Evolutionary conservation across 371 early-diverging fungal genomes (phyloP).

Genomic region (Ecytonucleospora hepatopenaei): DNA sequence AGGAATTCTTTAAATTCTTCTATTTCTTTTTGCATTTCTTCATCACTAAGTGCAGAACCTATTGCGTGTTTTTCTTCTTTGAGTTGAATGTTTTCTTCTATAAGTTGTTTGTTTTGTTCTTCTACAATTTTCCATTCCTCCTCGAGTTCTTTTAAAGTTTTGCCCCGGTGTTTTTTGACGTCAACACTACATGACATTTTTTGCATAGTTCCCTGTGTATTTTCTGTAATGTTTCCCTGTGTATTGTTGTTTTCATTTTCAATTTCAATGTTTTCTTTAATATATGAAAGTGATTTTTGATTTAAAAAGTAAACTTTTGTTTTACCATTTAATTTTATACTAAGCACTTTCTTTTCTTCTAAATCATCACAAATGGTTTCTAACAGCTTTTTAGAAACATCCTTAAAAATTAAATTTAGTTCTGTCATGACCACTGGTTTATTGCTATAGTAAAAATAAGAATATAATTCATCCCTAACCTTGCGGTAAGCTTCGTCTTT

Average conservation of each 20-base stretch:
- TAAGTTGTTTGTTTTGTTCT: conserved; percentile 1
- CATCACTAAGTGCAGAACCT: conserved; percentile 24
- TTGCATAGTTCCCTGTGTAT: background rate
- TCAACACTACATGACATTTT: too few species aligned
- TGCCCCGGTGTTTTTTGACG: background rate
- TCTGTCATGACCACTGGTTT: conserved; percentile 19
- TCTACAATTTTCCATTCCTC: background rate
- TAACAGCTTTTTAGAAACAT: conserved; percentile 3
- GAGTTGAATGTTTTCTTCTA: conserved; percentile 10
- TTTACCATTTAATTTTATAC: conserved; percentile 25
- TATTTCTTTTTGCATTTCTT: conserved; percentile 30
- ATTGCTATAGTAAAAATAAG: conserved; percentile 23
- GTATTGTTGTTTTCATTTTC: background rate
- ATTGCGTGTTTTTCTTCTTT: conserved; percentile 13
- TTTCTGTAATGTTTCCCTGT: conserved; percentile 7
- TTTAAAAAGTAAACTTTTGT: conserved; percentile 29
- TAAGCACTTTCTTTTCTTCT: conserved; percentile 15
- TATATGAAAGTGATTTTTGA: conserved; percentile 20
- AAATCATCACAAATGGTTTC: conserved; percentile 24
- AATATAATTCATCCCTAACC: conserved; percentile 15
- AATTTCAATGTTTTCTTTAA: background rate
- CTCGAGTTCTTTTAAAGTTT: conserved; percentile 8
- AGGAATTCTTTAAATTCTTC: conserved; percentile 6
- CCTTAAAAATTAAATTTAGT: conserved; percentile 18
- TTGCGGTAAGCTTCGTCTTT: conserved; percentile 9